Evolutionary conservation across 1,139 yeast genomes (phyloP).

Genomic region (Zygosaccharomyces pseudobailii): DNA sequence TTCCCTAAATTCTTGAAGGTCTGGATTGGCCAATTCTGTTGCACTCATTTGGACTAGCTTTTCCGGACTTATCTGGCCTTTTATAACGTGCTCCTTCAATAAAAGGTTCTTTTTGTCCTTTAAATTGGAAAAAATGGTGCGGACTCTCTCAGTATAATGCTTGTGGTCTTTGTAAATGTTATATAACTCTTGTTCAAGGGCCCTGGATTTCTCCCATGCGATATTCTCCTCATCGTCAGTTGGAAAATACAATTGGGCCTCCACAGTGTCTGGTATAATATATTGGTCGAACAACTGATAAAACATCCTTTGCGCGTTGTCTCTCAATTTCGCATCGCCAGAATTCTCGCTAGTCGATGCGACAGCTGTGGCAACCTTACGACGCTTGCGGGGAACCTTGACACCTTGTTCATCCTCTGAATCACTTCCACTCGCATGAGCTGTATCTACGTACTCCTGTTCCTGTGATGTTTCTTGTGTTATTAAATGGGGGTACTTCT

Average conservation of each 20-base stretch:
- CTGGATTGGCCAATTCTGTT: slow-evolving; percentile 68
- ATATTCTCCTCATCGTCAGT: slow-evolving; percentile 24
- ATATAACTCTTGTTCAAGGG: slow-evolving; percentile 40
- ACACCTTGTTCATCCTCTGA: slow-evolving; percentile 23
- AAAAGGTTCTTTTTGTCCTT: slow-evolving; percentile 48
- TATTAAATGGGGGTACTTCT: slow-evolving; percentile 33
- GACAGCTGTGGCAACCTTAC: slow-evolving; percentile 14
- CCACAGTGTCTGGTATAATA: slow-evolving; percentile 41
- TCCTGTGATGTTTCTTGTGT: slow-evolving; percentile 5
- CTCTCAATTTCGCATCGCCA: slow-evolving; percentile 36
- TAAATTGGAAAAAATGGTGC: slow-evolving; percentile 51
- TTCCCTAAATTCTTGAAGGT: slow-evolving; percentile 63
- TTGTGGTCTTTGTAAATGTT: slow-evolving; percentile 37
- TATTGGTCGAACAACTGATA: slow-evolving; percentile 36
- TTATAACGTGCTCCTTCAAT: slow-evolving; percentile 45
- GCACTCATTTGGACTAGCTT: slow-evolving; percentile 55
- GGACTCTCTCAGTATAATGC: slow-evolving; percentile 48
- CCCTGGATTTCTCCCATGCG: slow-evolving; percentile 40
- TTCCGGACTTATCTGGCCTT: slow-evolving; percentile 44
- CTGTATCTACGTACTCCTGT: slow-evolving; percentile 11
- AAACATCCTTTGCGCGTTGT: slow-evolving; percentile 41
- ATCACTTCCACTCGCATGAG: slow-evolving; percentile 13
- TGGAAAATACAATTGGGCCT: slow-evolving; percentile 27
- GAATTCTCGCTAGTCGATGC: background rate
- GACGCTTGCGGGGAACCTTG: slow-evolving; percentile 22